Conservation (phyloP, 2,329 filamentous ascomycete species). For the Lachnellula occidentalis region DNA sequence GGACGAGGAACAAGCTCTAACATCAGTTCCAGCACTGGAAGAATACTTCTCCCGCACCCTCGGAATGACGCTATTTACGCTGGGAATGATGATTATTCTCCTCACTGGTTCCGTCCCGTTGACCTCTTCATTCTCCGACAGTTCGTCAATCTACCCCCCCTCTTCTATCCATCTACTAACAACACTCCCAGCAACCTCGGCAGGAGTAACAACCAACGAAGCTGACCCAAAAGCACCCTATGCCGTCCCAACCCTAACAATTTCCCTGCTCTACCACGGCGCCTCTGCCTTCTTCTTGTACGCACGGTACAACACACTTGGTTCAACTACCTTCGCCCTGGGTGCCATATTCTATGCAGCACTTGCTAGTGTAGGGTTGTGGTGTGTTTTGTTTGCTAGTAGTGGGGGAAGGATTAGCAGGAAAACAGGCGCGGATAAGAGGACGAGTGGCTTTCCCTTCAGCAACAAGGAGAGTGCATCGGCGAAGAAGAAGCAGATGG, state of each 20-base stretch:
- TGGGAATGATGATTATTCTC: conserved; percentile 52
- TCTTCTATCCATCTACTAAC: conserved; percentile 5
- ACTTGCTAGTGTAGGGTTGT: conserved; percentile 52
- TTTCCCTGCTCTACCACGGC: conserved; percentile 54
- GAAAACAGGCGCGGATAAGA: conserved; percentile 61
- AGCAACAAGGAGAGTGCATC: conserved; percentile 44
- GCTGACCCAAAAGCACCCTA: conserved; percentile 47
- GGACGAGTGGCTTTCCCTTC: conserved; percentile 62
- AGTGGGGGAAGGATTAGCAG: conserved; percentile 52
- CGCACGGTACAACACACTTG: conserved; percentile 47
- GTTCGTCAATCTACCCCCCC: conserved; percentile 12
- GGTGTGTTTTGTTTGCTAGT: conserved; percentile 46
- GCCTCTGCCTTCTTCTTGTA: conserved; percentile 54
- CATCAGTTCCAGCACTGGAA: conserved; percentile 45
- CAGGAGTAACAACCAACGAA: conserved; percentile 38
- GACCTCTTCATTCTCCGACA: conserved; percentile 35
- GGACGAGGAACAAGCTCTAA: too few relatives aligned
- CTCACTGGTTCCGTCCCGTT: conserved; percentile 61
- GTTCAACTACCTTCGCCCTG: conserved; percentile 46
- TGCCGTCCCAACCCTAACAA: conserved; percentile 52
- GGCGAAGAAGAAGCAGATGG: conserved; percentile 25
- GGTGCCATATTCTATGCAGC: conserved; percentile 44
- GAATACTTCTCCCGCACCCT: conserved; percentile 57
- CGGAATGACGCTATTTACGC: conserved; percentile 51
- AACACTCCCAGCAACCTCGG: conserved; percentile 16